These are phyloP conservation scores for Alternaria triticina DNA, from an alignment of 2,329 filamentous ascomycete genomes.

Conservation along the genomic window DNA sequence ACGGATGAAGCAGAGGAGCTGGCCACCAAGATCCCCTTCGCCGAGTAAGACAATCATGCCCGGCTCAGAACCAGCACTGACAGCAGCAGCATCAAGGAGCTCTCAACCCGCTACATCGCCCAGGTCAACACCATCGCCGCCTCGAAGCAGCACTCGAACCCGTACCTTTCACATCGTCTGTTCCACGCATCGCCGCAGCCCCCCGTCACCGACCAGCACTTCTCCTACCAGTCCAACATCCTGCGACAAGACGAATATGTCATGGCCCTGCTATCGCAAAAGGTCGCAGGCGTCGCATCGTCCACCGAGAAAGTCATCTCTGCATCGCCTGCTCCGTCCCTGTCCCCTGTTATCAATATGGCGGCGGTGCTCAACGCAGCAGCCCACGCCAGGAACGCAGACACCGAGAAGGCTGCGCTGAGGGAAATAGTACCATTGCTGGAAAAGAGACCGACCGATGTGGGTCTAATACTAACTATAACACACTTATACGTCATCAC, in stretches of 20 bases:
- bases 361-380: conserved; percentile 74
- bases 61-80: conserved; percentile 16
- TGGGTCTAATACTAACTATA: conserved; percentile 80
- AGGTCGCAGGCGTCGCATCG: conserved; percentile 68
- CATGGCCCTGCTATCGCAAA: conserved; percentile 70
- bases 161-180: conserved; percentile 70
- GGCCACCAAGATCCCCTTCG: conserved; percentile 65
- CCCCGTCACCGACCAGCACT: conserved; percentile 68
- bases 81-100: conserved; percentile 65
- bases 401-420: conserved; percentile 68
- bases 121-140: conserved; percentile 68
- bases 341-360: conserved; percentile 59
- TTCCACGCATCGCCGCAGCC: conserved; percentile 62
- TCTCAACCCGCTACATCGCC: conserved; percentile 69
- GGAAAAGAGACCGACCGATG: conserved; percentile 76
- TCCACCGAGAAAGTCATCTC: conserved; percentile 60
- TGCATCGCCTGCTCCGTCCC: conserved; percentile 53
- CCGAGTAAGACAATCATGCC: conserved; percentile 59
- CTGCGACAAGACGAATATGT: conserved; percentile 69
- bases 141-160: conserved; percentile 61
- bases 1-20: conserved; percentile 68
- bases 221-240: conserved; percentile 71
- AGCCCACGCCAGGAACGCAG: conserved; percentile 69
- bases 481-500: conserved; percentile 80
- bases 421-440: conserved; percentile 73